Evolutionary conservation across 352 stramenopile genomes (phyloP), one percentile per base, ranked within the genome.

Genomic region (Pythium coloratum): DNA sequence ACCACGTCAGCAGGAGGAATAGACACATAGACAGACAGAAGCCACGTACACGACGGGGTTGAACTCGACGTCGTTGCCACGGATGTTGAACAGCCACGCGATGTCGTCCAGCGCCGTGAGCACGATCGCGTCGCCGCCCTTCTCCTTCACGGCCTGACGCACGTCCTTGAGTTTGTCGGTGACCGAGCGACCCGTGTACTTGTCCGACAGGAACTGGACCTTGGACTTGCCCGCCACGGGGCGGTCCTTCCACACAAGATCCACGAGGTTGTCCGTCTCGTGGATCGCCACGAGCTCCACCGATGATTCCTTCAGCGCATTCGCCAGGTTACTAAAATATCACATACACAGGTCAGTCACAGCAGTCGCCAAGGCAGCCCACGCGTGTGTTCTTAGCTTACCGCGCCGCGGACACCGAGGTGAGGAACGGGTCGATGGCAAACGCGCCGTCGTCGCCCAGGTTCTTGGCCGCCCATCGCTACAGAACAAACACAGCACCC

Each of bases 1-100:
- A 64, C 20, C 42, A 28, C 14, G 46, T 67, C 10, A 56, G 55
- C 8, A 56, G 6, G 64, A 20, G 5, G 13, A 54, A 32, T 20
- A 2, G 40, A 14, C 38, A 60, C 61, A 3, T 67, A 13, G 12
- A 46, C n/a, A 42, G 9, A 36, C 30, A 55, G 12, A 2, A 58
- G 38, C 42, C 7, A 90, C 91, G 69, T 97, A 98, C 72, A 98
- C 95, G 6, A 99, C 94, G 7, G 98, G 98, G 75, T 98, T 99
- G 68, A 97, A 99, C 66, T 96, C 86, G 62, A 99, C 88, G 74
- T 99, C 98, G 53, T 88, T 90, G 62, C 96, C 97, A 28, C 97
- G 91, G 33, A 99, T 89, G 79, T 99, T 99, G 62, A 99, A 92
- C 4, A 99, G 87, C 88, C 98, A 99, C 36, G 89, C 90, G 34